phyloP scores from a whole-genome alignment of 1,139 yeast genomes.

The Nakaseomyces kungkrabaensis region DNA sequence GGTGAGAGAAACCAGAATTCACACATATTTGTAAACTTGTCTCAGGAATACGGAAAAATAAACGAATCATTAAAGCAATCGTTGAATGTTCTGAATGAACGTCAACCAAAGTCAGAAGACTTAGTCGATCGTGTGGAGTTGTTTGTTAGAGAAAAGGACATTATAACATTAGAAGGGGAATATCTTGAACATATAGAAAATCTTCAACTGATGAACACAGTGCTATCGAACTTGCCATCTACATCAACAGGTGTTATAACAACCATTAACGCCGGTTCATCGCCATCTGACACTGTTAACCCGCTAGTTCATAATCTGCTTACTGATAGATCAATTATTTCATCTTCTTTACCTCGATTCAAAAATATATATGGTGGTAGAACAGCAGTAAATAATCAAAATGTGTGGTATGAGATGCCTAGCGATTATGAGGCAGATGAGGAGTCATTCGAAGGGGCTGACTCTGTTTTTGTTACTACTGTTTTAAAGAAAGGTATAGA shows the following conservation, averaged over 20 bases:
- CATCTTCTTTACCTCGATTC: conserved; percentile 83
- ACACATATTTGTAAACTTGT: conserved; percentile 77
- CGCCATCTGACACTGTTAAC: conserved; percentile 35
- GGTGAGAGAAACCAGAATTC: conserved; percentile 71
- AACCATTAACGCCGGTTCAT: conserved; percentile 25
- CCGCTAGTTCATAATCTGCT: conserved; percentile 82
- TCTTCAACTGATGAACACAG: conserved; percentile 28
- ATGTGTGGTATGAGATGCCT: conserved; percentile 20
- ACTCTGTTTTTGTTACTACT: conserved; percentile 46
- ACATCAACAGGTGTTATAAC: conserved; percentile 34
- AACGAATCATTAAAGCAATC: conserved; percentile 11
- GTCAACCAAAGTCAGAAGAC: conserved; percentile 13
- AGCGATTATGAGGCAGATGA: conserved; percentile 8
- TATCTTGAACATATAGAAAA: conserved; percentile 28
- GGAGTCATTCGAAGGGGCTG: conserved; percentile 7
- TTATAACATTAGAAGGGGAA: conserved; percentile 9
- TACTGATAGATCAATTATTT: conserved; percentile 86
- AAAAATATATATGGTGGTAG: conserved; percentile 21
- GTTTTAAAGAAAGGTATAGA: conserved; percentile 69
- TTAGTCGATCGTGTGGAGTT: conserved; percentile 16
- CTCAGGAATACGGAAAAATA: conserved; percentile 70
- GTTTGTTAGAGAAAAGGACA: conserved; percentile 37
- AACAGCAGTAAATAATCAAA: conserved; percentile 4
- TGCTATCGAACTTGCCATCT: conserved; percentile 30
- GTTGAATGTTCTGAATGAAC: conserved; percentile 8